phyloP scores from a whole-genome alignment of 2,329 filamentous ascomycete genomes.

The Pseudogymnoascus sp. region DNA sequence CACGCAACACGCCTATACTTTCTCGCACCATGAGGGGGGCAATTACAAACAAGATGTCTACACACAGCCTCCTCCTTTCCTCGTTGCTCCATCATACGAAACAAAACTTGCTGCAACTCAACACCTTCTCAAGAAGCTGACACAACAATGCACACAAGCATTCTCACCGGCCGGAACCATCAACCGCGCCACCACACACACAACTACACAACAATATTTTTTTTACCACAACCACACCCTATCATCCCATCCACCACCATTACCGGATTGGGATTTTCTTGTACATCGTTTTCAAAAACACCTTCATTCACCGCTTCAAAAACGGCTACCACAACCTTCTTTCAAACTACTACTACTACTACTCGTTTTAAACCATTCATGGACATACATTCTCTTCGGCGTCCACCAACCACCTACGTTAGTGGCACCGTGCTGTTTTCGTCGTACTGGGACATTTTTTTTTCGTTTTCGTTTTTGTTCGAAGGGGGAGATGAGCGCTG shows the following conservation, averaged over 20 bases:
- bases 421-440: not conserved
- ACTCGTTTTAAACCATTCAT: slow-evolving; percentile 4
- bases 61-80: too few species aligned
- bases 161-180: not conserved
- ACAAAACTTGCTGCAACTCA: too few species aligned
- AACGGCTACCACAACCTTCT: not conserved
- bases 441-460: not conserved
- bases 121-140: too few species aligned
- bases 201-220: not conserved
- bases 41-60: too few species aligned
- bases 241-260: not conserved
- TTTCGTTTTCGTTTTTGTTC: not conserved
- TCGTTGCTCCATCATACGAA: too few species aligned
- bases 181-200: not conserved
- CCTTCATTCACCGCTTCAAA: not conserved
- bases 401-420: not conserved
- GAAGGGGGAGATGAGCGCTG: not conserved
- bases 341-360: not conserved
- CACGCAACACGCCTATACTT: not conserved
- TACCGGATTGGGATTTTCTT: not conserved
- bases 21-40: too few species aligned
- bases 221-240: not conserved
- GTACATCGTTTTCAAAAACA: not conserved
- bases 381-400: slow-evolving; percentile 6
- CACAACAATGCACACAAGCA: not conserved